These are phyloP conservation scores for Orbilia oligospora DNA, from an alignment of 2,329 filamentous ascomycete genomes.

Conservation along the genomic window DNA sequence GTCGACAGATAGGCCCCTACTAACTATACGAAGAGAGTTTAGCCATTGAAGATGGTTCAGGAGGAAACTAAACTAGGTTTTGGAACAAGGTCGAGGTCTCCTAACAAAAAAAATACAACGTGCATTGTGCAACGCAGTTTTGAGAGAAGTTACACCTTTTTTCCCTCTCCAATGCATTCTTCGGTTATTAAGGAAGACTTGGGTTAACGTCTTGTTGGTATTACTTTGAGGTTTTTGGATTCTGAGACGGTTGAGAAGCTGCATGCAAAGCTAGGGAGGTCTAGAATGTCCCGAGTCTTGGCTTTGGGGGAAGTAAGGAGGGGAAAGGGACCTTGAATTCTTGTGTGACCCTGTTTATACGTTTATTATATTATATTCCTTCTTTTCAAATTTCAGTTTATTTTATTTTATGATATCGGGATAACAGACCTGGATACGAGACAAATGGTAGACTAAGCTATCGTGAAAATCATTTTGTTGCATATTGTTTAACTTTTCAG, in stretches of 20 bases:
- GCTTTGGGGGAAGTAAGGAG: neutral
- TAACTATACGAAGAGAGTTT: slow-evolving; percentile 18
- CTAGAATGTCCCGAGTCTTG: slow-evolving; percentile 36
- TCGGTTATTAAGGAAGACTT: slow-evolving; percentile 17
- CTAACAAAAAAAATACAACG: slow-evolving; percentile 45
- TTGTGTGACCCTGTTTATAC: slow-evolving; percentile 24
- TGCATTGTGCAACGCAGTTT: slow-evolving; percentile 45
- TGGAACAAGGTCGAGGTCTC: slow-evolving; percentile 1
- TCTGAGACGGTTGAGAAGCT: neutral
- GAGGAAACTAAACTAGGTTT: neutral
- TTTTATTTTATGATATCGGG: slow-evolving; percentile 15
- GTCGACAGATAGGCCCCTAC: neutral
- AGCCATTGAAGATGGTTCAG: slow-evolving; percentile 24
- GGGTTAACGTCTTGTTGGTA: slow-evolving; percentile 12
- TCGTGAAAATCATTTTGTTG: neutral
- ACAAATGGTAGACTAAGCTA: neutral
- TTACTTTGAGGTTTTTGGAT: slow-evolving; percentile 22
- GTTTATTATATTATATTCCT: no score
- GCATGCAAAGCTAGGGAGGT: neutral
- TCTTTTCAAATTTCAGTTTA: neutral
- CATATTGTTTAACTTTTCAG: slow-evolving; percentile 1
- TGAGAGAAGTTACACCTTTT: neutral
- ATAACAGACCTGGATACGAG: no score
- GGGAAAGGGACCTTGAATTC: neutral
- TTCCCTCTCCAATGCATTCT: slow-evolving; percentile 7